Conservation (phyloP, 257 asterid genomes). For the Solanum appendiculatum region DNA sequence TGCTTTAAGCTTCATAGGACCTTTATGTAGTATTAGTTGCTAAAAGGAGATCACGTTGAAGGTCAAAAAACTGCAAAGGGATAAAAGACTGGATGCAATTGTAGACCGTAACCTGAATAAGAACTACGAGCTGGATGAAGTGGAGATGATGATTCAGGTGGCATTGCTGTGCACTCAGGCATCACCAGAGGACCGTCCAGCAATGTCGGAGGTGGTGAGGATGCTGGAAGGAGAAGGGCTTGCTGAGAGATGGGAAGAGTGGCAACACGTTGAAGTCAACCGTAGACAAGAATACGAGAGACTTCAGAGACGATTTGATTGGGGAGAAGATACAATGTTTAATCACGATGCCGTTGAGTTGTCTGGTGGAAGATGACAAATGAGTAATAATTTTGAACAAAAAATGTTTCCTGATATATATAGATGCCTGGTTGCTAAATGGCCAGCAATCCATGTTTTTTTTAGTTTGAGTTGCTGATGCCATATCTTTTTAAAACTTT, state of each 20-base stretch:
- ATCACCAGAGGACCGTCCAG: conserved; percentile 82
- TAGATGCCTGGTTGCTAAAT: background rate
- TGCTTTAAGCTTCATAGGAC: background rate
- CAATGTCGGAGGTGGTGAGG: conserved; percentile 82
- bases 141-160: conserved; percentile 90
- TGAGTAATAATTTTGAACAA: background rate
- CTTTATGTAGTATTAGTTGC: background rate
- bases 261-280: conserved; percentile 64
- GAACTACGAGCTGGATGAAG: conserved; percentile 45
- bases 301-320: conserved; percentile 18
- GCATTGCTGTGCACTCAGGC: conserved; percentile 80
- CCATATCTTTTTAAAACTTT: too few relatives aligned
- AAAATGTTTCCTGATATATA: background rate
- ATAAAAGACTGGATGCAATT: conserved; percentile 56
- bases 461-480: too few relatives aligned
- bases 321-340: conserved; percentile 67
- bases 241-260: conserved; percentile 83
- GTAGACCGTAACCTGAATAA: conserved; percentile 58
- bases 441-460: background rate
- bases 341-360: conserved; percentile 67
- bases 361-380: conserved; percentile 60
- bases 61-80: conserved; percentile 79
- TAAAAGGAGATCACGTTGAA: background rate
- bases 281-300: conserved; percentile 13
- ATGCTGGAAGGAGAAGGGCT: conserved; percentile 93